Conservation (phyloP, 768 basidiomycete genomes). For the Boletus sp. region DNA sequence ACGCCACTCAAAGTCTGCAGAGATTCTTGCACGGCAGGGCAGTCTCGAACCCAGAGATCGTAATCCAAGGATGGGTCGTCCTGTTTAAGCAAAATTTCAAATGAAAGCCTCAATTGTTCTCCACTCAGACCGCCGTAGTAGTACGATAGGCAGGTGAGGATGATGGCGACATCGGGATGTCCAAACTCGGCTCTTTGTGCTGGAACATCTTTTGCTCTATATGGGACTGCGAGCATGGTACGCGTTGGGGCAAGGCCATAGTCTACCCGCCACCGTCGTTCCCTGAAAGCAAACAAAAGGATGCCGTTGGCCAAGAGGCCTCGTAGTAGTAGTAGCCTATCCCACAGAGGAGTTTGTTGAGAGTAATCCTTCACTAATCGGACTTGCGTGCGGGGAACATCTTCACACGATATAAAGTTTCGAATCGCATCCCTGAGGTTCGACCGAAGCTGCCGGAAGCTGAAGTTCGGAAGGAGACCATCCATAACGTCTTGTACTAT, state of each 20-base stretch:
- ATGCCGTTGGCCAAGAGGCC: constrained; percentile 31
- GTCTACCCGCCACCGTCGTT: constrained; percentile 34
- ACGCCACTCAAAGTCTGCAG: not conserved
- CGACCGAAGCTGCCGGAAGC: not conserved
- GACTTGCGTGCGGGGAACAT: not conserved
- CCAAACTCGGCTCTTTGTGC: constrained; percentile 32
- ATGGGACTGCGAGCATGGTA: constrained; percentile 33
- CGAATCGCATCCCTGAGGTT: not conserved
- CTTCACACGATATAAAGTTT: constrained; percentile 7
- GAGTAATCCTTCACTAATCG: not conserved
- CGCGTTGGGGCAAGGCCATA: constrained; percentile 23
- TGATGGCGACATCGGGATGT: constrained; percentile 35
- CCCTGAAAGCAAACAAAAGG: constrained; percentile 23
- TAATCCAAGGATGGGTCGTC: constrained; percentile 5
- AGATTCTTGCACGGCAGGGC: not conserved
- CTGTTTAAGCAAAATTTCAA: constrained; percentile 1
- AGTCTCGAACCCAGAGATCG: not conserved
- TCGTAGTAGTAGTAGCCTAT: constrained; percentile 18
- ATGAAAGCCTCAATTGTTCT: not conserved
- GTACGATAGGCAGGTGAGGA: constrained; percentile 33
- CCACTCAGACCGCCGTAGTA: constrained; percentile 22
- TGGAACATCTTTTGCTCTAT: constrained; percentile 36
- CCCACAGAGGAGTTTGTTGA: not conserved
- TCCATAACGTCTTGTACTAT: not conserved
- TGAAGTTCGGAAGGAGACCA: not conserved